Percentiles rank a stretch among this genome's conserved stretches.
Conservation (phyloP, 129 eudicot genomes). For the Sambucus nigra region DNA sequence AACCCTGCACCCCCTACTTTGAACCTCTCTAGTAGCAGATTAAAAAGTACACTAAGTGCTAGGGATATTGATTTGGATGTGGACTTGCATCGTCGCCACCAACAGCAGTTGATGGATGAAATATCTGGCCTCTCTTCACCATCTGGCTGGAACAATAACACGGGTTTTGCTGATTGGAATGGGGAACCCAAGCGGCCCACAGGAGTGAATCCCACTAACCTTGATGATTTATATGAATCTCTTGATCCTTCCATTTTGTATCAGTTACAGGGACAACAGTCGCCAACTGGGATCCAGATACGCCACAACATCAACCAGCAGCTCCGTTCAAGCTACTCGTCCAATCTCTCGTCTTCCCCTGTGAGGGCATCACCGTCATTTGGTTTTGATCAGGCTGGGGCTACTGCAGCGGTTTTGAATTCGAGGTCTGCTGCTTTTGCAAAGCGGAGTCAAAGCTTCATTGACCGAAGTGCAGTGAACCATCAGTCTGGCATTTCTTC, state of each 20-base stretch:
- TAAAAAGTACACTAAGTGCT: slow-evolving; percentile 38
- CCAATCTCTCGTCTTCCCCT: slow-evolving; percentile 47
- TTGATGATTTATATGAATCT: slow-evolving; percentile 32
- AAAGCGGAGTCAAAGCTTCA: slow-evolving; percentile 66
- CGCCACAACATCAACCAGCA: slow-evolving; percentile 53
- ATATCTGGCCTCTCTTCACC: slow-evolving; percentile 34
- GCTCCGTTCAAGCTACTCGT: slow-evolving; percentile 25
- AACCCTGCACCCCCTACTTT: slow-evolving; percentile 42
- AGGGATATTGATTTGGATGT: slow-evolving; percentile 46
- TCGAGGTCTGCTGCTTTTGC: slow-evolving; percentile 44
- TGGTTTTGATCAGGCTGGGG: too few species aligned
- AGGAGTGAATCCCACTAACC: slow-evolving; percentile 30
- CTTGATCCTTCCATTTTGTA: slow-evolving; percentile 27
- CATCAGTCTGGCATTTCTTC: slow-evolving; percentile 39
- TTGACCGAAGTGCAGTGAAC: slow-evolving; percentile 47
- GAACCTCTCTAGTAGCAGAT: slow-evolving; percentile 40
- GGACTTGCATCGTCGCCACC: slow-evolving; percentile 32
- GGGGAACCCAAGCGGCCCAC: too few species aligned
- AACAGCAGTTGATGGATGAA: slow-evolving; percentile 39
- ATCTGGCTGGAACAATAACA: slow-evolving; percentile 43
- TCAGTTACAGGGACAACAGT: slow-evolving; percentile 23
- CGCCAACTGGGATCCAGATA: slow-evolving; percentile 18
- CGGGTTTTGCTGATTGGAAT: slow-evolving; percentile 39
- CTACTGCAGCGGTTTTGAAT: too few species aligned
- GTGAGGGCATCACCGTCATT: slow-evolving; percentile 38